phyloP scores from a whole-genome alignment of 305 asterid genomes.

The Stenogyne calaminthoides region DNA sequence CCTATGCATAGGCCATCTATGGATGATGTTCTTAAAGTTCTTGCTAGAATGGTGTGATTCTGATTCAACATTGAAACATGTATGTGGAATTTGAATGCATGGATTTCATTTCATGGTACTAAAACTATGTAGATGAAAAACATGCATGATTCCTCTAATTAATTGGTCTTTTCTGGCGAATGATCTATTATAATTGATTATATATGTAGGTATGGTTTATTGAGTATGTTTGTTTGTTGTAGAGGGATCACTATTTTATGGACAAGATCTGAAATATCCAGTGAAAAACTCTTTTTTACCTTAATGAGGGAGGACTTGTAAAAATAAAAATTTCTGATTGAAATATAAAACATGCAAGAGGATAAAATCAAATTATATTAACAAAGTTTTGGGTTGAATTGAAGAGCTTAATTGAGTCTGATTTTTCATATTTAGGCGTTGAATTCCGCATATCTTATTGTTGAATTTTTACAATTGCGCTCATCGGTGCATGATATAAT shows the following conservation, averaged over 20 bases:
- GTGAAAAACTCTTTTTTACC: neutral
- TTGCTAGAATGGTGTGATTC: conserved; percentile 65
- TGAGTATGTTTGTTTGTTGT: neutral
- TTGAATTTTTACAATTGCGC: too few species aligned
- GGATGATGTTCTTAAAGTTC: conserved; percentile 69
- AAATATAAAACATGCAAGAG: too few species aligned
- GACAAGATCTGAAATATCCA: neutral
- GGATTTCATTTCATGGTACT: neutral
- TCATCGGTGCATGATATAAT: too few species aligned
- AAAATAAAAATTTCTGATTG: too few species aligned
- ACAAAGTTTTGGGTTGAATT: neutral
- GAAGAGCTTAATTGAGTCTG: too few species aligned
- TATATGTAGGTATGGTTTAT: too few species aligned
- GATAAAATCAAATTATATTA: too few species aligned
- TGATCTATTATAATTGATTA: too few species aligned
- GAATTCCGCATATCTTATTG: too few species aligned
- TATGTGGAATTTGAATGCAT: neutral
- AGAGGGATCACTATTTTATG: neutral
- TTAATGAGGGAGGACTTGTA: neutral
- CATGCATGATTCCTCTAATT: too few species aligned
- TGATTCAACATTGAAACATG: neutral
- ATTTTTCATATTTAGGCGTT: too few species aligned
- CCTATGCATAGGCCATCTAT: conserved; percentile 67
- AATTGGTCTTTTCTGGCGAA: neutral
- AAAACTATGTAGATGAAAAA: neutral